Conservation (phyloP, 2,329 filamentous ascomycete species). For the Tolypocladium album region DNA sequence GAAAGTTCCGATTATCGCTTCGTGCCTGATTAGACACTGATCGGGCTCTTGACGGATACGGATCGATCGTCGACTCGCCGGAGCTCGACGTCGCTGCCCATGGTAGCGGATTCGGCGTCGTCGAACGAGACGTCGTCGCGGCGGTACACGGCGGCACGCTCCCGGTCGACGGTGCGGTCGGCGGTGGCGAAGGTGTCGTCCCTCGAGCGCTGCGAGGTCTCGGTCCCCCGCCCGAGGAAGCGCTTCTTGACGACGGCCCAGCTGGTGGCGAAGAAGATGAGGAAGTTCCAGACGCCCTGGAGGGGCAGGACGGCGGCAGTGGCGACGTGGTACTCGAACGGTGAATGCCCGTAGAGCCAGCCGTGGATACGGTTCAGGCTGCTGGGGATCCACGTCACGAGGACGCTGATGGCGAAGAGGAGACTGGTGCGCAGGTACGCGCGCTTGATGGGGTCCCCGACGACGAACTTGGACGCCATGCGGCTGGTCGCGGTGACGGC, state of each 20-base stretch:
- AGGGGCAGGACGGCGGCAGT: slow-evolving; percentile 64
- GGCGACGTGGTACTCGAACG: slow-evolving; percentile 57
- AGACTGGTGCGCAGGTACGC: slow-evolving; percentile 51
- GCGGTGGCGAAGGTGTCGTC: slow-evolving; percentile 1
- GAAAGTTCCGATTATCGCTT: background rate
- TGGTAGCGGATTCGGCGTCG: slow-evolving; percentile 16
- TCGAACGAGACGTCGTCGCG: slow-evolving; percentile 12
- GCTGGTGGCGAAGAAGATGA: slow-evolving; percentile 65
- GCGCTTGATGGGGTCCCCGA: slow-evolving; percentile 45
- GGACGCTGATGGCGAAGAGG: slow-evolving; percentile 48
- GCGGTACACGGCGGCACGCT: background rate
- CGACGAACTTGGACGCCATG: slow-evolving; percentile 23
- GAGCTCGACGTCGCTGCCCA: slow-evolving; percentile 22
- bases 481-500: slow-evolving; percentile 12
- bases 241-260: slow-evolving; percentile 19
- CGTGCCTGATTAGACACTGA: slow-evolving; percentile 7
- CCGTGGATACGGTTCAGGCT: slow-evolving; percentile 66
- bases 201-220: background rate
- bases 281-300: slow-evolving; percentile 71
- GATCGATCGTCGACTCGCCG: slow-evolving; percentile 14
- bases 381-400: slow-evolving; percentile 54
- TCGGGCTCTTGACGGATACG: slow-evolving; percentile 12
- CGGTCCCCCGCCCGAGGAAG: slow-evolving; percentile 1
- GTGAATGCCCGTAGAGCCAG: slow-evolving; percentile 40
- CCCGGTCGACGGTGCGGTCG: slow-evolving; percentile 2